A percentile compares a stretch with the other conserved stretches of the same genome.
These are phyloP conservation scores for Globisporangium ultimum DNA, from an alignment of 352 stramenopile genomes.

Conservation along the genomic window DNA sequence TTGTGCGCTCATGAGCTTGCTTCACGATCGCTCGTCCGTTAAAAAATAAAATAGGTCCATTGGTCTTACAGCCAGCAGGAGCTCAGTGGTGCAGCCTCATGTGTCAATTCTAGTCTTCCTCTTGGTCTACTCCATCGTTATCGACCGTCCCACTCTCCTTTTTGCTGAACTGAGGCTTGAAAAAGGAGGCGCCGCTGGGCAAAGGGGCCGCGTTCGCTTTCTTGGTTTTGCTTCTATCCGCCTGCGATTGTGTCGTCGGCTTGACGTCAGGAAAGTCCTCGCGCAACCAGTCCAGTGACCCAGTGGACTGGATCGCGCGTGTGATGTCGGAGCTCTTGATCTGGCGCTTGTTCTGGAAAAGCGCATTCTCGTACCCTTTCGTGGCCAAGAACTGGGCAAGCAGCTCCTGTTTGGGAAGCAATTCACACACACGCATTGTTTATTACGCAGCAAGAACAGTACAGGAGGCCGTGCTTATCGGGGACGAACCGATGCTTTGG, in stretches of 20 bases:
- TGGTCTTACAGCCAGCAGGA: neutral
- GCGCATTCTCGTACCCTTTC: constrained; percentile 85
- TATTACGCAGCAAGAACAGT: neutral
- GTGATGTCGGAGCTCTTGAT: constrained; percentile 77
- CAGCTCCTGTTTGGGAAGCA: constrained; percentile 61
- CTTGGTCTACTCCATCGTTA: neutral
- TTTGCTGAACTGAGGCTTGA: constrained; percentile 24
- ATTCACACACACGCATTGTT: neutral
- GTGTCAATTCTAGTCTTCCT: constrained; percentile 4
- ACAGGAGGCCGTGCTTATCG: neutral
- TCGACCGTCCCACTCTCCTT: neutral
- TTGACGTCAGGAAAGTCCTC: constrained; percentile 80
- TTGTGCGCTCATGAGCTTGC: neutral
- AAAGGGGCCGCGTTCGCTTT: constrained; percentile 16
- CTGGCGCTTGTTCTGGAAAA: constrained; percentile 82
- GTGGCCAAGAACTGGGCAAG: constrained; percentile 88
- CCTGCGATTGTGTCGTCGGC: constrained; percentile 6
- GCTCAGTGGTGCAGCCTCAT: neutral
- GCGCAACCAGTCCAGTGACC: constrained; percentile 79
- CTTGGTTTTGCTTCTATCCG: constrained; percentile 25
- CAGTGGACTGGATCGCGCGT: constrained; percentile 71
- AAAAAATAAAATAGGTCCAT: constrained; percentile 3
- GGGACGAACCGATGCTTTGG: constrained; percentile 83
- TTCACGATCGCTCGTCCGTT: neutral
- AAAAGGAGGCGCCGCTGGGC: constrained; percentile 46